Evolutionary conservation across 179 eudicot species (phyloP).

Genomic region (Silene vulgaris): DNA sequence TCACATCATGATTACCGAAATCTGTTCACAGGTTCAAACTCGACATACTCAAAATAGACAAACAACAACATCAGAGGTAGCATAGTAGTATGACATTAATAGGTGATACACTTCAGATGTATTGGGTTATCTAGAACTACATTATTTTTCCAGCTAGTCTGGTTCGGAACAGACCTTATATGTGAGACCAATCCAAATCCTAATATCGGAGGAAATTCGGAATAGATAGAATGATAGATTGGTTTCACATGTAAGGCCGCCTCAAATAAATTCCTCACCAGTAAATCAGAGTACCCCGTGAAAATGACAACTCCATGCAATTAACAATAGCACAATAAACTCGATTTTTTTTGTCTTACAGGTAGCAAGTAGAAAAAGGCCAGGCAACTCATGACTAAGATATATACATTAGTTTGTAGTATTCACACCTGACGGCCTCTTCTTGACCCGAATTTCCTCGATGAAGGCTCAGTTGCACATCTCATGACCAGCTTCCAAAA

Average conservation of each 20-base stretch:
- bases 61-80: too few species aligned
- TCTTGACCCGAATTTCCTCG: not conserved
- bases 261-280: not conserved
- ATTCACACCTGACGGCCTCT: slow-evolving; percentile 1
- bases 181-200: not conserved
- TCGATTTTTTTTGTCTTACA: not conserved
- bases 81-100: too few species aligned
- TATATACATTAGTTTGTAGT: not conserved
- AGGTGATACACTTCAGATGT: too few species aligned
- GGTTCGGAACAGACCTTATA: not conserved
- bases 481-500: not conserved
- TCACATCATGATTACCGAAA: too few species aligned
- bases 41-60: too few species aligned
- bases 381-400: slow-evolving; percentile 7
- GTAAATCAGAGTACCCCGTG: not conserved
- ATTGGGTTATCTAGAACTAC: too few species aligned
- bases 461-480: not conserved
- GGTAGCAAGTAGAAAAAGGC: slow-evolving; percentile 8
- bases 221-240: not conserved
- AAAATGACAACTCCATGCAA: not conserved
- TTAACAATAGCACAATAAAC: not conserved
- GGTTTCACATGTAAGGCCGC: not conserved
- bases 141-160: too few species aligned
- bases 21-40: too few species aligned
- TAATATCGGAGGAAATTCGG: too few species aligned